phyloP scores from a whole-genome alignment of 1,284 basidiomycete species.

The Lentinula novae-zelandiae region DNA sequence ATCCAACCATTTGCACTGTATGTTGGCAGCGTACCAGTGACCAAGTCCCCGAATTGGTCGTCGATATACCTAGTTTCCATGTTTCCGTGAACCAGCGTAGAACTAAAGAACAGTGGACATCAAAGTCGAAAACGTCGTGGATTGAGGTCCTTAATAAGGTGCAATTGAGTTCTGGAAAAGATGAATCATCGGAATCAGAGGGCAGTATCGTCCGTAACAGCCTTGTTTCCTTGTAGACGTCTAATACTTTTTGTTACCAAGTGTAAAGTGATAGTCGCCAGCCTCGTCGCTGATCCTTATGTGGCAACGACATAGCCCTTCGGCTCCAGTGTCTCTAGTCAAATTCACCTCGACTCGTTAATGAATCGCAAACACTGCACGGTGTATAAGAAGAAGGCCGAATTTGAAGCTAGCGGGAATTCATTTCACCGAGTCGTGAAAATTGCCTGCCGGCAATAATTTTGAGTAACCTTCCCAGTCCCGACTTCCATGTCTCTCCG shows the following conservation, averaged over 20 bases:
- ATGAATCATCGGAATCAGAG: neutral
- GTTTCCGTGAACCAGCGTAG: neutral
- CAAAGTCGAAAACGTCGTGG: neutral
- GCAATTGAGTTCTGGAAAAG: neutral
- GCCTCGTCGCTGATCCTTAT: neutral
- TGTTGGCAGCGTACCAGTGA: constrained; percentile 1
- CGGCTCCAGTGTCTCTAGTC: too few species aligned
- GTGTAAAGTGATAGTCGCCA: neutral
- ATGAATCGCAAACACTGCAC: neutral
- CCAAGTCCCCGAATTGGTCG: constrained; percentile 10
- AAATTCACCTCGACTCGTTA: neutral
- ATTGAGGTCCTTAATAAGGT: neutral
- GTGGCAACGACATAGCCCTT: neutral
- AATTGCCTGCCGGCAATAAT: neutral
- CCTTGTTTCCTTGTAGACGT: neutral
- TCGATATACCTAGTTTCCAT: constrained; percentile 9
- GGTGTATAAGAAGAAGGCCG: neutral
- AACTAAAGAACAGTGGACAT: neutral
- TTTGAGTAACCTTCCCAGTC: neutral
- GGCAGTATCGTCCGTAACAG: neutral
- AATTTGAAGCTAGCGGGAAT: neutral
- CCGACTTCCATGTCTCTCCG: neutral
- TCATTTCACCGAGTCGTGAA: neutral
- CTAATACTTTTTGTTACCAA: neutral
- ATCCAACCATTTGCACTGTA: constrained; percentile 8